phyloP scores from a whole-genome alignment of 2,329 filamentous ascomycete species.

The Thermomyces lanuginosus region DNA sequence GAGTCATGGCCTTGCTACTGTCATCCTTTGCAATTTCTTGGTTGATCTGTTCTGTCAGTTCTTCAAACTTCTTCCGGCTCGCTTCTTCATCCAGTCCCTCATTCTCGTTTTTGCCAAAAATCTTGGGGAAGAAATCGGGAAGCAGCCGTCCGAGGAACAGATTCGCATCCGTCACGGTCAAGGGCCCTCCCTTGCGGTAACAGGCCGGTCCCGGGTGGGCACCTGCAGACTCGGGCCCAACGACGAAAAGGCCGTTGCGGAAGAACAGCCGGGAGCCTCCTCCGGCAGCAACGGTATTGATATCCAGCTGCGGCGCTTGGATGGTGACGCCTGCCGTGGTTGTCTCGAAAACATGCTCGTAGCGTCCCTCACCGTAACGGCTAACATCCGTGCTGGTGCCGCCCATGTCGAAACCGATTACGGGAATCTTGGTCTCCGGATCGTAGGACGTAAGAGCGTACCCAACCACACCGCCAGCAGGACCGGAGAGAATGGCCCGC shows the following conservation, averaged over 20 bases:
- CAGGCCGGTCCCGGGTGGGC: conserved; percentile 85
- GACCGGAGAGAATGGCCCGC: conserved; percentile 71
- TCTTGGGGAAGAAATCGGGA: conserved; percentile 89
- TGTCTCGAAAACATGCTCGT: conserved; percentile 85
- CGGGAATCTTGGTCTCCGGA: conserved; percentile 55
- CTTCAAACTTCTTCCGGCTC: conserved; percentile 57
- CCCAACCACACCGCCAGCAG: conserved; percentile 83
- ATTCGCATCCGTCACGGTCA: conserved; percentile 87
- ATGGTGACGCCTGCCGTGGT: conserved; percentile 81
- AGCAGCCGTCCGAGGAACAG: conserved; percentile 70
- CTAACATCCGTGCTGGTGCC: conserved; percentile 83
- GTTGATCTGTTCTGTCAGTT: conserved; percentile 64
- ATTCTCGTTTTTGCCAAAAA: conserved; percentile 81
- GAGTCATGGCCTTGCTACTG: conserved; percentile 41
- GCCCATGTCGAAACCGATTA: conserved; percentile 90
- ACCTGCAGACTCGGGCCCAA: conserved; percentile 79
- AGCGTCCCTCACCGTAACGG: conserved; percentile 63
- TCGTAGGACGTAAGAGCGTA: conserved; percentile 84
- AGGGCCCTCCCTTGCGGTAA: conserved; percentile 77
- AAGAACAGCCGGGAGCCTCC: conserved; percentile 50
- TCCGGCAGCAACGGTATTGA: conserved; percentile 80
- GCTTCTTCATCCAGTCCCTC: conserved; percentile 63
- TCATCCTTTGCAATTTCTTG: conserved; percentile 46
- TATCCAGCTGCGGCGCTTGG: conserved; percentile 74
- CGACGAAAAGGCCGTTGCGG: conserved; percentile 75